Percentiles rank a stretch among this genome's conserved stretches.
Evolutionary conservation across 2,329 filamentous ascomycete genomes (phyloP).

Genomic region (Seiridium unicorne): DNA sequence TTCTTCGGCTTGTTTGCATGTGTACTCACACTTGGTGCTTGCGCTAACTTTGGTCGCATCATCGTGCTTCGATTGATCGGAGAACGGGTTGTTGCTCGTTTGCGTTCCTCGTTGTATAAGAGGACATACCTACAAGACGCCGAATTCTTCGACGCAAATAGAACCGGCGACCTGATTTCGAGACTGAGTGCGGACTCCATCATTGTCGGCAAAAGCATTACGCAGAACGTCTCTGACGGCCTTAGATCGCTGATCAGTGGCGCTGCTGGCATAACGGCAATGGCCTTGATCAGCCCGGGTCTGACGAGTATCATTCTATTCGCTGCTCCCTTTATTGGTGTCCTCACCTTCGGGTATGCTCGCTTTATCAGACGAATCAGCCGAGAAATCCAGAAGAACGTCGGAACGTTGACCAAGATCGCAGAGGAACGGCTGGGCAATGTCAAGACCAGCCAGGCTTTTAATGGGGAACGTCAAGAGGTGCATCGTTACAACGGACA

Average conservation of each 20-base stretch:
- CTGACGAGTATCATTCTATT: conserved; percentile 83
- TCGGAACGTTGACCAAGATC: conserved; percentile 92
- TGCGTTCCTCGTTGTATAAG: conserved; percentile 86
- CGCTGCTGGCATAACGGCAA: conserved; percentile 82
- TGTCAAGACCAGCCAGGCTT: conserved; percentile 93
- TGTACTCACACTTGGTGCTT: conserved; percentile 79
- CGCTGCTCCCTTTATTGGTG: conserved; percentile 86
- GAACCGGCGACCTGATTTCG: conserved; percentile 93
- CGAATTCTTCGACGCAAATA: conserved; percentile 97
- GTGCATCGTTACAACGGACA: conserved; percentile 89
- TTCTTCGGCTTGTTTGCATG: conserved; percentile 82
- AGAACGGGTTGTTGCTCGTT: conserved; percentile 86
- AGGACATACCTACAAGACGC: conserved; percentile 96
- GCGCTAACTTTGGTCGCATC: conserved; percentile 90
- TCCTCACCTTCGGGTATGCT: conserved; percentile 90
- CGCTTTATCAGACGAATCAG: conserved; percentile 85
- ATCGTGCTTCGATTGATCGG: conserved; percentile 91
- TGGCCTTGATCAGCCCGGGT: conserved; percentile 93
- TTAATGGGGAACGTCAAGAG: conserved; percentile 90
- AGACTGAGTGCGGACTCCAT: conserved; percentile 94
- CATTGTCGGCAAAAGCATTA: conserved; percentile 97
- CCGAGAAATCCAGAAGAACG: conserved; percentile 87
- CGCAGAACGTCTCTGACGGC: conserved; percentile 96
- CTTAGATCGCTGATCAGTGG: conserved; percentile 87
- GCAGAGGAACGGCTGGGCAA: conserved; percentile 97